Conservation (phyloP, 2,329 filamentous ascomycete genomes). For the Ophiostoma ulmi region DNA sequence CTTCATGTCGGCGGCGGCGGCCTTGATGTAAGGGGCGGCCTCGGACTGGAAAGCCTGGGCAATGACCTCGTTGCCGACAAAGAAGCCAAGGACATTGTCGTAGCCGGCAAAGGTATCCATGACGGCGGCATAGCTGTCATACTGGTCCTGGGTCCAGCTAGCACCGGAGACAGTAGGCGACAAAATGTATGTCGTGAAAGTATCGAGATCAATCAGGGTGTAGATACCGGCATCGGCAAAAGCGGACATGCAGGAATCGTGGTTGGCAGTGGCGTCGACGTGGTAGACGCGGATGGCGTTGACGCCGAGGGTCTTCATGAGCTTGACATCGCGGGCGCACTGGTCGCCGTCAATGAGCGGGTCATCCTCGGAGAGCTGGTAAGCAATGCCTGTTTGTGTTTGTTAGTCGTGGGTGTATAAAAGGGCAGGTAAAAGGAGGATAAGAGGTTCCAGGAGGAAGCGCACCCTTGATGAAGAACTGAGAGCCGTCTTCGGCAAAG, state of each 20-base stretch:
- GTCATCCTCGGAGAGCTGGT: conserved; percentile 60
- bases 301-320: conserved; percentile 76
- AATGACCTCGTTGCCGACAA: conserved; percentile 85
- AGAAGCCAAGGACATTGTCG: conserved; percentile 77
- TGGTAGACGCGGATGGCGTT: conserved; percentile 88
- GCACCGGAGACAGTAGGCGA: conserved; percentile 52
- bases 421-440: not conserved
- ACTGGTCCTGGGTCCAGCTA: conserved; percentile 69
- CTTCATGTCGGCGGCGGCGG: conserved; percentile 76
- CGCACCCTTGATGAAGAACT: conserved; percentile 78
- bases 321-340: conserved; percentile 65
- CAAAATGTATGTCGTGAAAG: conserved; percentile 63
- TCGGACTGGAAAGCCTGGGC: conserved; percentile 53
- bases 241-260: conserved; percentile 73
- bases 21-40: conserved; percentile 78
- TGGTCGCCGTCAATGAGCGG: conserved; percentile 71
- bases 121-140: conserved; percentile 61
- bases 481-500: conserved; percentile 72
- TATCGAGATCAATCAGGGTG: conserved; percentile 76
- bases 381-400: conserved; percentile 60
- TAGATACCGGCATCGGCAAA: conserved; percentile 80
- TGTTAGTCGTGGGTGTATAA: conserved; percentile 13
- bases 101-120: conserved; percentile 73
- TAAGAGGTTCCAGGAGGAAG: conserved; percentile 17
- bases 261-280: conserved; percentile 65